Evolutionary conservation across 305 asterid genomes (phyloP).

Genomic region (Solanum hybrid): DNA sequence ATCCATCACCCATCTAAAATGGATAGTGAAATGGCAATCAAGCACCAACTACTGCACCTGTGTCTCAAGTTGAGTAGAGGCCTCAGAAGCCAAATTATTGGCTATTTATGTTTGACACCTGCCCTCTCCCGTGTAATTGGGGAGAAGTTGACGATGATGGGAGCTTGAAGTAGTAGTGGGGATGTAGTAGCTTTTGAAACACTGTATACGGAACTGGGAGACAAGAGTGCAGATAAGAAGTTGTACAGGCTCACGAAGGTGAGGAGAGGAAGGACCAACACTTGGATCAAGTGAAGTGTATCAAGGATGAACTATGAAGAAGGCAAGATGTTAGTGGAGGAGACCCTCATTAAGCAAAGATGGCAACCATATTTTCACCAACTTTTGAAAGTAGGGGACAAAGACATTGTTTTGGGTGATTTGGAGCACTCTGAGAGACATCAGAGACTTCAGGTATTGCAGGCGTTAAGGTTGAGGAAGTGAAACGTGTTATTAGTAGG

Average conservation of each 20-base stretch:
- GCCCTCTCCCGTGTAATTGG: not conserved
- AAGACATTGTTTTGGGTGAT: not conserved
- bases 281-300: not conserved
- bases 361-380: not conserved
- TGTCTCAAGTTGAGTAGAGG: not conserved
- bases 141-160: not conserved
- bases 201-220: not conserved
- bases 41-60: not conserved
- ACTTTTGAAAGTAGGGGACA: not conserved
- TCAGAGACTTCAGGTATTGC: not conserved
- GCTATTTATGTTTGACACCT: not conserved
- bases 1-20: not conserved
- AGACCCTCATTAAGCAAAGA: not conserved
- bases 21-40: conserved; percentile 1
- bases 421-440: not conserved
- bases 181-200: not conserved
- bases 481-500: not conserved
- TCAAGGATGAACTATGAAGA: not conserved
- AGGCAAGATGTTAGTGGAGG: not conserved
- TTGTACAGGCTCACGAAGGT: not conserved
- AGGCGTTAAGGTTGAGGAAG: not conserved
- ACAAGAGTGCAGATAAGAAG: not conserved
- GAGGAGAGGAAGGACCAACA: not conserved
- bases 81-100: not conserved
- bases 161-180: not conserved